Evolutionary conservation across 768 basidiomycete species (phyloP).

Genomic region (Lepiota brunneoincarnata): DNA sequence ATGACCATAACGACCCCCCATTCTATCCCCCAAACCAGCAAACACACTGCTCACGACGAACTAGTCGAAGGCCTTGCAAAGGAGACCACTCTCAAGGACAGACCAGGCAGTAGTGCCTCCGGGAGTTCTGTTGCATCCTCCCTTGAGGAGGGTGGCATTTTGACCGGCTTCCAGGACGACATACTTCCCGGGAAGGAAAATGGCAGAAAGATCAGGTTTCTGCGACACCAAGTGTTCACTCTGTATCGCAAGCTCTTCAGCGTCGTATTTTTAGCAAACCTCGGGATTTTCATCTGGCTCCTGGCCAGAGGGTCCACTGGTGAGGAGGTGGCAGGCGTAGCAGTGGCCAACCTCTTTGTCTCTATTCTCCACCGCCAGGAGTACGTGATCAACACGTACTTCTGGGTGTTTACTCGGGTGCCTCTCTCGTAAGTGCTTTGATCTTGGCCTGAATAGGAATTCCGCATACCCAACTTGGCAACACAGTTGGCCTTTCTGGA

Average conservation of each 20-base stretch:
- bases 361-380: constrained; percentile 50
- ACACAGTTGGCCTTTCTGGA: constrained; percentile 29
- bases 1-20: neutral
- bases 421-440: constrained; percentile 47
- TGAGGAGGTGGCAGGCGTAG: constrained; percentile 34
- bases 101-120: neutral
- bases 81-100: neutral
- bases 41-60: neutral
- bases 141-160: neutral
- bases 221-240: constrained; percentile 53
- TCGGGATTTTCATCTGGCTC: constrained; percentile 47
- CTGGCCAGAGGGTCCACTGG: constrained; percentile 32
- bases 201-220: constrained; percentile 7
- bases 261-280: constrained; percentile 52
- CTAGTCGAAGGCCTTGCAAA: neutral
- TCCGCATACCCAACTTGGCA: neutral
- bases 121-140: neutral
- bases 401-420: constrained; percentile 47
- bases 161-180: constrained; percentile 5
- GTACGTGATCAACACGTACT: constrained; percentile 58
- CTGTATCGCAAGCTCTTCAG: constrained; percentile 60
- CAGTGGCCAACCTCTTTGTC: constrained; percentile 44
- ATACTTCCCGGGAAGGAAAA: constrained; percentile 1
- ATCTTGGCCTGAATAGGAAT: neutral
- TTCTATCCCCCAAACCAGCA: neutral